Conservation (phyloP, 2,329 filamentous ascomycete species). For the Botryotinia globosa region DNA sequence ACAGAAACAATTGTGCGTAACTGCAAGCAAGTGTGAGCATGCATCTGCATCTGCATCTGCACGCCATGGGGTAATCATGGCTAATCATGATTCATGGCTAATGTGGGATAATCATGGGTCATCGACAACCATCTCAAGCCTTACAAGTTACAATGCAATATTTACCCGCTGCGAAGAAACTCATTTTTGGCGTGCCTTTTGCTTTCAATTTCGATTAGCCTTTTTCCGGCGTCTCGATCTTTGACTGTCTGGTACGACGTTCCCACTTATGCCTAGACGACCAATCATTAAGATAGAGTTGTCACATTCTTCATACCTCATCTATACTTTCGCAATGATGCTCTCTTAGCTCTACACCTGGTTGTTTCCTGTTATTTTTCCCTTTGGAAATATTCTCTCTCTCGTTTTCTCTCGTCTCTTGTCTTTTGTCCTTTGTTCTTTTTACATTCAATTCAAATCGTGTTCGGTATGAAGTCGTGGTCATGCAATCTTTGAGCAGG, state of each 20-base stretch:
- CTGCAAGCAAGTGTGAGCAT: conserved; percentile 7
- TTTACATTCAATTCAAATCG: conserved; percentile 13
- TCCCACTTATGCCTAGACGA: conserved; percentile 9
- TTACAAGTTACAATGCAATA: conserved; percentile 7
- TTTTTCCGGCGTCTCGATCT: conserved; percentile 18
- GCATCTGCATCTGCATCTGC: neutral
- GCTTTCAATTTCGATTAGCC: conserved; percentile 9
- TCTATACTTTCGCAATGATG: conserved; percentile 3
- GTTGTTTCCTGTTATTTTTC: neutral
- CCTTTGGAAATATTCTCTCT: neutral
- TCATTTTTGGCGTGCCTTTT: neutral
- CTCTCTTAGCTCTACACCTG: conserved; percentile 10
- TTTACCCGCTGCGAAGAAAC: conserved; percentile 21
- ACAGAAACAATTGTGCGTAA: neutral
- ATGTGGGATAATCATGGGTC: conserved; percentile 12
- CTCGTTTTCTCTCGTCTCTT: conserved; percentile 7
- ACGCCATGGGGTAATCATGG: neutral
- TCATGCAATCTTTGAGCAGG: conserved; percentile 37
- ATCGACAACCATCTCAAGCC: conserved; percentile 10
- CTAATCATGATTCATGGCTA: neutral
- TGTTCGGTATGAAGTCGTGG: conserved; percentile 34
- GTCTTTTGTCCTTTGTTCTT: neutral
- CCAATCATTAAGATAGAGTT: conserved; percentile 10
- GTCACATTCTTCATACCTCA: conserved; percentile 13
- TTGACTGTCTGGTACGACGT: conserved; percentile 4